Conservation (phyloP, 2,329 filamentous ascomycete species). For the Penicillium sp. region DNA sequence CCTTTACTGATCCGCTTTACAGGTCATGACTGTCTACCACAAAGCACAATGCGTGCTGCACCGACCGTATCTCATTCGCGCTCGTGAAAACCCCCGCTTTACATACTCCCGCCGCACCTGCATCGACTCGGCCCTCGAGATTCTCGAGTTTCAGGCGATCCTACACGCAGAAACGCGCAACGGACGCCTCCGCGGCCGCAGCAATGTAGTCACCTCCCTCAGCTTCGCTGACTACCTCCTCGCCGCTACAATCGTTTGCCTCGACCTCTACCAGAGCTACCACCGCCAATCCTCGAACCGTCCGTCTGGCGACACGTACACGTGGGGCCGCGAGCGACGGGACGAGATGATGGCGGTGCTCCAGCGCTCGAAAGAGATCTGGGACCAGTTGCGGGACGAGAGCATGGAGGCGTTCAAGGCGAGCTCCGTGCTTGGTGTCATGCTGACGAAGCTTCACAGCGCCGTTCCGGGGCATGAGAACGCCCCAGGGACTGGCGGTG, state of each 20-base stretch:
- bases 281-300: constrained; percentile 38
- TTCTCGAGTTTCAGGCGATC: constrained; percentile 74
- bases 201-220: constrained; percentile 77
- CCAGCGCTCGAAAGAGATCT: constrained; percentile 73
- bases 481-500: constrained; percentile 18
- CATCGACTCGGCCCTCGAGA: constrained; percentile 81
- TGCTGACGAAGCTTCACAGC: constrained; percentile 72
- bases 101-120: constrained; percentile 80
- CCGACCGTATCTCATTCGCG: constrained; percentile 78
- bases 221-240: constrained; percentile 84
- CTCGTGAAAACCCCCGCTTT: constrained; percentile 77
- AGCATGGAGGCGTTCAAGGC: constrained; percentile 93
- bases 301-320: constrained; percentile 44
- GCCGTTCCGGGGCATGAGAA: constrained; percentile 30
- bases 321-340: constrained; percentile 54
- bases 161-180: constrained; percentile 73
- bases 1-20: constrained; percentile 14
- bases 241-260: constrained; percentile 78
- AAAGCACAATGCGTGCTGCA: constrained; percentile 90
- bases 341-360: constrained; percentile 76
- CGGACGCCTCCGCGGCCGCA: constrained; percentile 71
- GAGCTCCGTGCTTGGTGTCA: constrained; percentile 74
- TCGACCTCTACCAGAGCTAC: constrained; percentile 72
- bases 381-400: constrained; percentile 73
- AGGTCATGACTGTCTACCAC: constrained; percentile 78